These are phyloP conservation scores for Tulasnella sp. DNA, from an alignment of 768 basidiomycete species.

Conservation along the genomic window DNA sequence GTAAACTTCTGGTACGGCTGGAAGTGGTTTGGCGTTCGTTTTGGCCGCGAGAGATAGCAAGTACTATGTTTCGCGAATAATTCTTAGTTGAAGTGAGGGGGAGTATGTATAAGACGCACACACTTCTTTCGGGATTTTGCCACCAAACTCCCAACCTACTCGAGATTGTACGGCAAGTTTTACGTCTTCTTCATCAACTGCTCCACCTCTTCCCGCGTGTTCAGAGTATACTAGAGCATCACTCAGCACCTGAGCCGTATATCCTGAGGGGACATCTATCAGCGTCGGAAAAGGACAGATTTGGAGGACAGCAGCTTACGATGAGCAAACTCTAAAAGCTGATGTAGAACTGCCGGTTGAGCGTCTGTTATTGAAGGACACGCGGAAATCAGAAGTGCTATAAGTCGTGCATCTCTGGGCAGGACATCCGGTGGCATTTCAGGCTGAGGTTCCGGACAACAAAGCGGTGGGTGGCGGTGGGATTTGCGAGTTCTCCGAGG, in stretches of 20 bases:
- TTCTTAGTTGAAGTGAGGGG: neutral
- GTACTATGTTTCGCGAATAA: slow-evolving; percentile 48
- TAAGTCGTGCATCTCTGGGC: slow-evolving; percentile 80
- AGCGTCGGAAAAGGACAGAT: neutral
- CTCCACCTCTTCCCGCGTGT: slow-evolving; percentile 72
- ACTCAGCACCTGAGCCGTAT: slow-evolving; percentile 75
- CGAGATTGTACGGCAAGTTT: slow-evolving; percentile 79
- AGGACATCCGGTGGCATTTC: slow-evolving; percentile 54
- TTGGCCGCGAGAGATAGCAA: slow-evolving; percentile 74
- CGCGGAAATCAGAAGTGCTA: slow-evolving; percentile 77
- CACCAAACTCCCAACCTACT: slow-evolving; percentile 90
- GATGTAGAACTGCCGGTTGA: slow-evolving; percentile 81
- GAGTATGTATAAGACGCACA: slow-evolving; percentile 24
- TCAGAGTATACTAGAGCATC: slow-evolving; percentile 86
- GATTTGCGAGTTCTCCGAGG: slow-evolving; percentile 17
- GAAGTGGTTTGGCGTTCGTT: slow-evolving; percentile 75
- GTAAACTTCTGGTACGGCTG: slow-evolving; percentile 82
- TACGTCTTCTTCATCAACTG: slow-evolving; percentile 80
- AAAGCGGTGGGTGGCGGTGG: neutral
- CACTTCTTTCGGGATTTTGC: slow-evolving; percentile 85
- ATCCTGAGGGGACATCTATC: slow-evolving; percentile 37
- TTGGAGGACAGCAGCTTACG: slow-evolving; percentile 37
- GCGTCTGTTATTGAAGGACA: slow-evolving; percentile 81
- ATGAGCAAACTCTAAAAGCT: slow-evolving; percentile 82
- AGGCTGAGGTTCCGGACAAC: neutral